phyloP scores from a whole-genome alignment of 345 rosid genomes.

The Citrus unshiu region DNA sequence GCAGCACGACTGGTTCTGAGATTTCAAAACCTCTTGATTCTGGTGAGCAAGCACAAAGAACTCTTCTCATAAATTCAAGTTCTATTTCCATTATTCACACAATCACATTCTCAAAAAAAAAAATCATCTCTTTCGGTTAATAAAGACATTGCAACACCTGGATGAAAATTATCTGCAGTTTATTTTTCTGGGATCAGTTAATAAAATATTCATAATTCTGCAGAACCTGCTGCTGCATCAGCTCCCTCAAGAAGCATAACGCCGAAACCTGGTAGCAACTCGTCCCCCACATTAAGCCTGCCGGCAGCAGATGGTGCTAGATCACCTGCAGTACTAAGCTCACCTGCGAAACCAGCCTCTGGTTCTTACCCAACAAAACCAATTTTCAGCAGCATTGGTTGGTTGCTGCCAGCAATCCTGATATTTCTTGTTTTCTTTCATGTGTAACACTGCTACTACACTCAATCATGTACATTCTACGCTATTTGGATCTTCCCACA shows the following conservation, averaged over 20 bases:
- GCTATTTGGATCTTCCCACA: neutral
- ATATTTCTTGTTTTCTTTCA: neutral
- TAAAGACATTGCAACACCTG: neutral
- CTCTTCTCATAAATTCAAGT: neutral
- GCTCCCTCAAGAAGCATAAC: constrained; percentile 18
- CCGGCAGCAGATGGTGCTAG: constrained; percentile 17
- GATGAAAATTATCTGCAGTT: neutral
- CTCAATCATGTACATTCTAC: neutral
- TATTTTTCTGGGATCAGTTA: neutral
- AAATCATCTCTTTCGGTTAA: neutral
- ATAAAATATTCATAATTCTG: constrained; percentile 1
- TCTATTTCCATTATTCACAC: neutral
- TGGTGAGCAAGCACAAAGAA: constrained; percentile 17
- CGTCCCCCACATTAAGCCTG: constrained; percentile 19
- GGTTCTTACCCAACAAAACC: constrained; percentile 13
- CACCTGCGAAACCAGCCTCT: neutral
- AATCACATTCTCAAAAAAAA: neutral
- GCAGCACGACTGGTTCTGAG: constrained; percentile 21
- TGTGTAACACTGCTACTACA: neutral
- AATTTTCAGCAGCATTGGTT: constrained; percentile 9
- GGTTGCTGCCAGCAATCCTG: constrained; percentile 19
- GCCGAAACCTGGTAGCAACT: constrained; percentile 9
- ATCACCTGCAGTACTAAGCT: constrained; percentile 20
- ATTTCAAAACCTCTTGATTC: constrained; percentile 29
- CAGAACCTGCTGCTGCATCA: constrained; percentile 22